Conservation (phyloP, 2,329 filamentous ascomycete species). For the Thielaviopsis populi region DNA sequence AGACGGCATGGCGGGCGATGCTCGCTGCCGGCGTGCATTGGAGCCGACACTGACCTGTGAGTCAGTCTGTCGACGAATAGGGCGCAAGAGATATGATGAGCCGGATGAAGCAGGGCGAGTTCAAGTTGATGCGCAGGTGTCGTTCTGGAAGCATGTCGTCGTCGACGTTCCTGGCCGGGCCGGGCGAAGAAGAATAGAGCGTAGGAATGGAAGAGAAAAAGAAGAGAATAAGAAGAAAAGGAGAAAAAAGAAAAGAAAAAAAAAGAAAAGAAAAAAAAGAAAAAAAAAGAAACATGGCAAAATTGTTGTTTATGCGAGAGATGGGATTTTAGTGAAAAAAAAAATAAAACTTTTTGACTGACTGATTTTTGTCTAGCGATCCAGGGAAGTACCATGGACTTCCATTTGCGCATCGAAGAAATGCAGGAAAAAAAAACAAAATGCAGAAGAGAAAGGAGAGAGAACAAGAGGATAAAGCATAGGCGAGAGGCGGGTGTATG, state of each 20-base stretch:
- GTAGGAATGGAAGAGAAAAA: no score
- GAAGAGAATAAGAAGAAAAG: neutral
- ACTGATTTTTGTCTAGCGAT: conserved; percentile 15
- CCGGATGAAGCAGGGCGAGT: no score
- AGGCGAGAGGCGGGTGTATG: neutral
- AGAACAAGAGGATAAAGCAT: neutral
- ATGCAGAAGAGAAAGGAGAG: neutral
- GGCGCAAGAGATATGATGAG: no score
- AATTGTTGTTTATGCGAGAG: no score
- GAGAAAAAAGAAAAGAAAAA: neutral
- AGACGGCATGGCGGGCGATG: no score
- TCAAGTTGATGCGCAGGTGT: no score
- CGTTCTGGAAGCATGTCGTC: no score
- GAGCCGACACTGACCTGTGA: no score
- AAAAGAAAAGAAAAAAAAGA: neutral
- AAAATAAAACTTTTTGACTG: conserved; percentile 15
- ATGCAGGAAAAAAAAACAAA: conserved; percentile 9
- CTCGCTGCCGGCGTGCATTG: no score
- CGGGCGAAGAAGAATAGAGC: no score
- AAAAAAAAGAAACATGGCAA: neutral
- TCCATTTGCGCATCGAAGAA: conserved; percentile 6
- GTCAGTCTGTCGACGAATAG: no score
- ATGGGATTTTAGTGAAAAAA: conserved; percentile 8
- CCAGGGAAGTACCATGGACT: conserved; percentile 3
- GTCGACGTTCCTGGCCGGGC: no score